phyloP scores from a whole-genome alignment of 148 eudicot species.

The Cornus kousa region DNA sequence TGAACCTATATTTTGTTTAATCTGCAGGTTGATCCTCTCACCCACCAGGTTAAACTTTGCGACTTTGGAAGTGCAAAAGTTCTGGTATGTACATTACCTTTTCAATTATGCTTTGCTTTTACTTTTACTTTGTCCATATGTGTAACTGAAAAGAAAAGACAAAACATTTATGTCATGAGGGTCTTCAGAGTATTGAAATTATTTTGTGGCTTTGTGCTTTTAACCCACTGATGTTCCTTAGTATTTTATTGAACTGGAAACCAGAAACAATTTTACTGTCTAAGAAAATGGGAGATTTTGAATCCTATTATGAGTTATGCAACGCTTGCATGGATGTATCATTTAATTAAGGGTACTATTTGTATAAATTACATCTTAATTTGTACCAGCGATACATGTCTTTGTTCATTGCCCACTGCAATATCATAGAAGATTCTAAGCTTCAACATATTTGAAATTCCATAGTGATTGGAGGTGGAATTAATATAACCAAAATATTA shows the following conservation, averaged over 20 bases:
- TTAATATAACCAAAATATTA: background rate
- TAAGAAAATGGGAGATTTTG: background rate
- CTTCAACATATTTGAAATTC: background rate
- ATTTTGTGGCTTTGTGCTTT: background rate
- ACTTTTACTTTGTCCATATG: background rate
- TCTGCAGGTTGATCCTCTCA: constrained; percentile 74
- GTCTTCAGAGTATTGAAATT: background rate
- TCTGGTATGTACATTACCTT: constrained; percentile 42
- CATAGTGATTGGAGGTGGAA: constrained; percentile 3
- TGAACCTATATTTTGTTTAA: background rate
- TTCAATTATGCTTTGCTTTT: constrained; percentile 4
- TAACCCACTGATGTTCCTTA: background rate
- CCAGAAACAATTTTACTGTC: background rate
- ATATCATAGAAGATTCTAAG: background rate
- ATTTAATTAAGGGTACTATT: background rate
- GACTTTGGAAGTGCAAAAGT: constrained; percentile 96
- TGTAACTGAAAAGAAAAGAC: background rate
- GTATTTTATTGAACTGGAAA: background rate
- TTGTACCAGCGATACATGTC: background rate
- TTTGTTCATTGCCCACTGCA: background rate
- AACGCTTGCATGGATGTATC: background rate
- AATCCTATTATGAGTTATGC: background rate
- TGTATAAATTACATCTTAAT: background rate
- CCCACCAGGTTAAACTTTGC: constrained; percentile 91
- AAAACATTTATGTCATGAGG: background rate